Evolutionary conservation across 1,139 yeast species (phyloP), one percentile per base, ranked within the genome.

Genomic region (Sugiyamaella xylanicola): DNA sequence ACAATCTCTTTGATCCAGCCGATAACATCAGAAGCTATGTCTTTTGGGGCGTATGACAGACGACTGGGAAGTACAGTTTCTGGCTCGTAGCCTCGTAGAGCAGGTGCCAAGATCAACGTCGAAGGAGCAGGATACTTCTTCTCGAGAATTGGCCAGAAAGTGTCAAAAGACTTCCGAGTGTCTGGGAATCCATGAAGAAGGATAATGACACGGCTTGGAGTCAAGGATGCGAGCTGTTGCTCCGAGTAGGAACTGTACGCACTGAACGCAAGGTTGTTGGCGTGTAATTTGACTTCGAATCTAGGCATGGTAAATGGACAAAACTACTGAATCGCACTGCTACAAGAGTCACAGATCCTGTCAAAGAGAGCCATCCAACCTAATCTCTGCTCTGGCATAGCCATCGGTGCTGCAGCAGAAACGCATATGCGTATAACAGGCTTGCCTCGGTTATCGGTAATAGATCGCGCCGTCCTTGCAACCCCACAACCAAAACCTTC

Each of bases 111-210:
- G 5, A 65, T 45, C 25, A 65, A 55, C 21, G 36, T 43, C 16
- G 40, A 40, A 2, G 59, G 53, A 2, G 52, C 41, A 21, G 64
- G 62, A 39, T 53, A 58, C 36, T 51, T 49, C 11, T 48, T 48
- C 9, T 52, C 55, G 3, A 64, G 54, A 13, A 48, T n/a, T 11
- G 56, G 55, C 64, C 63, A 58, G 3, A 59, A 25, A 9, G 55
- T 61, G 32, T 58, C 52, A 61, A 61, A 66, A 2, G 68, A 61
- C 15, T 58, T 46, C 25, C 58, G 55, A 52, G 54, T 53, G 53
- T 66, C 69, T 1, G 69, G 69, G 54, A 65, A 66, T 4, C 69
- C 69, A 50, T 66, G 69, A 20, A 65, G 58, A 37, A 65, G 58
- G 13, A 66, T 37, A 16, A 65, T 52, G 22, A 63, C 51, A 32